Conservation (phyloP, 768 basidiomycete genomes). For the Collybia nuda region DNA sequence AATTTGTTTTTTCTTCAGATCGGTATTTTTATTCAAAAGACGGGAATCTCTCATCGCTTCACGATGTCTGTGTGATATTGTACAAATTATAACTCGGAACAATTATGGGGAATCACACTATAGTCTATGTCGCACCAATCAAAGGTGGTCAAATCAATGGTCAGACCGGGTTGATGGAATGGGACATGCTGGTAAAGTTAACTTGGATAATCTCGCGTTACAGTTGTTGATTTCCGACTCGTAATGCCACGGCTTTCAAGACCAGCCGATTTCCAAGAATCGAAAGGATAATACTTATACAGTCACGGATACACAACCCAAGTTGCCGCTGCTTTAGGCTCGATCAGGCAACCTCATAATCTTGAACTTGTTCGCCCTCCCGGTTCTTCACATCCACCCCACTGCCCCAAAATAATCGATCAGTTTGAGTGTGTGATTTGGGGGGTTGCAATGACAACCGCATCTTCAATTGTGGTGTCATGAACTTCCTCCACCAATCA, state of each 20-base stretch:
- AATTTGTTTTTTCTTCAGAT: conserved; percentile 70
- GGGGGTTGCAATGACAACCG: conserved; percentile 65
- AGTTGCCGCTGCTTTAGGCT: conserved; percentile 54
- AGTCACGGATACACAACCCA: conserved; percentile 67
- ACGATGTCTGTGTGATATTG: conserved; percentile 59
- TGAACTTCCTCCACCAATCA: conserved; percentile 43
- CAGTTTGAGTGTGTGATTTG: conserved; percentile 66
- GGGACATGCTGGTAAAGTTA: conserved; percentile 44
- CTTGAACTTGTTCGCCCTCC: conserved; percentile 50
- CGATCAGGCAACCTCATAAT: conserved; percentile 54
- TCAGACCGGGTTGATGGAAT: conserved; percentile 74
- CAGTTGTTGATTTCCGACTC: conserved; percentile 17
- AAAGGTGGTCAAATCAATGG: conserved; percentile 72
- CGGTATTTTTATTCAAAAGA: conserved; percentile 62
- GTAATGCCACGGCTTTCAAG: conserved; percentile 69
- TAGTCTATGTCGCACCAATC: conserved; percentile 79
- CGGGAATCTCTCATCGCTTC: conserved; percentile 65
- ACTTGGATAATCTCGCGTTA: conserved; percentile 5
- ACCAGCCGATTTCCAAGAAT: conserved; percentile 60
- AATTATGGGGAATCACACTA: conserved; percentile 80
- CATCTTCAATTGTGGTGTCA: conserved; percentile 55
- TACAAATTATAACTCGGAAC: conserved; percentile 68
- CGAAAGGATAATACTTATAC: conserved; percentile 58
- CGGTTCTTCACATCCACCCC: conserved; percentile 10
- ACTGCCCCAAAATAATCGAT: neutral